Percentiles rank a stretch among this genome's conserved stretches.
Evolutionary conservation across 1,284 basidiomycete species (phyloP).

Genomic region (Volvariella surrecta): DNA sequence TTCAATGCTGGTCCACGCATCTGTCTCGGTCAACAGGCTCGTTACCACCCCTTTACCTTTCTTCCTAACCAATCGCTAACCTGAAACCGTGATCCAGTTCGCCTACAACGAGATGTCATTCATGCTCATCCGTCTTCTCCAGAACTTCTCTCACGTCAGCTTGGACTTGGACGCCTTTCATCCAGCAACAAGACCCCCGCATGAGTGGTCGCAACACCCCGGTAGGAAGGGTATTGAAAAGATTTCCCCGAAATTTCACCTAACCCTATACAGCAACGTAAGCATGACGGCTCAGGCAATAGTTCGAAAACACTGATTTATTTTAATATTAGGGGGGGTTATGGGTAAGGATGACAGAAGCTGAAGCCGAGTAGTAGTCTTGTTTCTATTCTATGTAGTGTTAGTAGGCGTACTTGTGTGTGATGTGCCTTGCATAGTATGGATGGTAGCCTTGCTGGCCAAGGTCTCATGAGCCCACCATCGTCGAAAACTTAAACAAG

Average conservation of each 20-base stretch:
- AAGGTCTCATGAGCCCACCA: too few relatives aligned
- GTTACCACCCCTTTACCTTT: slow-evolving; percentile 33
- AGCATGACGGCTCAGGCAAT: not conserved
- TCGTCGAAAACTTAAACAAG: too few relatives aligned
- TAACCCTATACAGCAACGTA: slow-evolving; percentile 37
- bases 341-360: too few relatives aligned
- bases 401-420: too few relatives aligned
- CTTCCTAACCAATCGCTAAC: slow-evolving; percentile 17
- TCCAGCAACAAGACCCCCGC: slow-evolving; percentile 31
- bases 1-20: too few relatives aligned
- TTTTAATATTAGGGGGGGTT: not conserved
- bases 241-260: slow-evolving; percentile 40
- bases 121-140: too few relatives aligned
- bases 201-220: slow-evolving; percentile 30
- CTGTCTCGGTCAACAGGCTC: too few relatives aligned
- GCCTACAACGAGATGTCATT: too few relatives aligned
- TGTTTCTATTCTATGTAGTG: too few relatives aligned
- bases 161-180: slow-evolving; percentile 38
- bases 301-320: not conserved
- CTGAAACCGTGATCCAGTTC: not conserved
- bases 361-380: too few relatives aligned
- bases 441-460: too few relatives aligned
- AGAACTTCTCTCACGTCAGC: slow-evolving; percentile 40
- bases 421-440: too few relatives aligned
- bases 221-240: slow-evolving; percentile 39